Conservation (phyloP, 2,329 filamentous ascomycete genomes). For the Nothophaeocryptopus gaeumannii region DNA sequence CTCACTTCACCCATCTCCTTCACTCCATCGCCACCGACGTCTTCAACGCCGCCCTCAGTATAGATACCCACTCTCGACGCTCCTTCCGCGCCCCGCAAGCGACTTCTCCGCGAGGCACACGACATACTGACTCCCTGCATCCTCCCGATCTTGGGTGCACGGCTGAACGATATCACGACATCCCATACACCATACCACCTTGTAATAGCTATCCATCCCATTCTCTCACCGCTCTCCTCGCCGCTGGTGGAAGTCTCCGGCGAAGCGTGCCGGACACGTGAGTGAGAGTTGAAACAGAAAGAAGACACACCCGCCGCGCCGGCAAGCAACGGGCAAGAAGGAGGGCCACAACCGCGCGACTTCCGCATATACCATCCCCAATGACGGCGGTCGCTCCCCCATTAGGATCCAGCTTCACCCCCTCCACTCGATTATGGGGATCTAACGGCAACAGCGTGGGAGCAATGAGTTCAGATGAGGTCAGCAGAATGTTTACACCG, state of each 20-base stretch:
- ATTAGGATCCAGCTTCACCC: constrained; percentile 56
- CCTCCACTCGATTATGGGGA: constrained; percentile 48
- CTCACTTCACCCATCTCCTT: no score
- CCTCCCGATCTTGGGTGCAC: constrained; percentile 4
- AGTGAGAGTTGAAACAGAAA: background rate
- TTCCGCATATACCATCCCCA: constrained; percentile 8
- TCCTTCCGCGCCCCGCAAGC: background rate
- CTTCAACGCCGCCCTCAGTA: no score
- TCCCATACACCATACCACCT: background rate
- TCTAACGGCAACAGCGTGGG: constrained; percentile 59
- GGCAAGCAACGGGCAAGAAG: background rate
- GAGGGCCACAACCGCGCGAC: no score
- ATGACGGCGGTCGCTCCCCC: constrained; percentile 68
- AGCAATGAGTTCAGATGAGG: constrained; percentile 79
- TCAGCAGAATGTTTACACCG: constrained; percentile 69
- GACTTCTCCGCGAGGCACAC: background rate
- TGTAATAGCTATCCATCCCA: constrained; percentile 2
- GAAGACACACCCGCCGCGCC: background rate
- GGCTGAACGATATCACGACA: constrained; percentile 12
- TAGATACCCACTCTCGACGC: background rate
- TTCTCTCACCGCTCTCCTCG: background rate
- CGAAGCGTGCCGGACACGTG: constrained; percentile 9
- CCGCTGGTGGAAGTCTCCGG: background rate
- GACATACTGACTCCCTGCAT: constrained; percentile 4
- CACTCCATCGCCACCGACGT: no score